Evolutionary conservation across 345 rosid species (phyloP), one percentile per base, ranked within the genome.

Genomic region (Nephelium lappaceum): DNA sequence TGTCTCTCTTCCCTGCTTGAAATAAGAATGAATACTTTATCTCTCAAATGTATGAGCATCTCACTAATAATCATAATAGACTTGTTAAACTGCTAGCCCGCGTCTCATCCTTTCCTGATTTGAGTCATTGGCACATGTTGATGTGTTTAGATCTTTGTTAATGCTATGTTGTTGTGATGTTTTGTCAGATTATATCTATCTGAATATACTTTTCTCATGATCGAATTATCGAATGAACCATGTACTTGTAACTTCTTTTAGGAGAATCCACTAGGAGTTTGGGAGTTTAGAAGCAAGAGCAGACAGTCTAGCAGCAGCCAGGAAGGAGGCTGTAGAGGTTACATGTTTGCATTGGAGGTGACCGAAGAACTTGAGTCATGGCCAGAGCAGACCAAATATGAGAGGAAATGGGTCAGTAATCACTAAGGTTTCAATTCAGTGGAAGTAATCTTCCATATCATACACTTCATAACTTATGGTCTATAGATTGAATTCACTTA

Each of bases 261-360:
- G 91, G 76, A 85, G 71, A 79, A 77, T 49, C 79, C 79, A 49
- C 21, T 88, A 3, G 91, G 88, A 70, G 86, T 79, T 38, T 89
- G 93, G 93, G 91, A 89, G 70, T 89, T 89, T 58, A 78, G 89
- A 60, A 89, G 92, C 89, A 89, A 89, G 84, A 86, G 89, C 60
- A 84, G 66, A 43, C 79, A 84, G 82, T 66, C 79, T 11, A 77
- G 85, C 71, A 67, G 82, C 86, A 76, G 83, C 77, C 36, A 21
- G 23, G 84, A 72, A 77, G 92, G 94, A 74, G 86, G 94, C 24
- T 92, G 97, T 57, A 88, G 86, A 88, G 97, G 97, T 58, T 87
- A 90, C 49, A 86, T 92, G 97, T 92, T 90, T 84, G 89, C 91
- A 15, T 39, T 92, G 84, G 86, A 85, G 78, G 88, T 88, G 42